These are phyloP conservation scores for Pythium periplocum DNA, from an alignment of 352 stramenopile species.

Conservation along the genomic window DNA sequence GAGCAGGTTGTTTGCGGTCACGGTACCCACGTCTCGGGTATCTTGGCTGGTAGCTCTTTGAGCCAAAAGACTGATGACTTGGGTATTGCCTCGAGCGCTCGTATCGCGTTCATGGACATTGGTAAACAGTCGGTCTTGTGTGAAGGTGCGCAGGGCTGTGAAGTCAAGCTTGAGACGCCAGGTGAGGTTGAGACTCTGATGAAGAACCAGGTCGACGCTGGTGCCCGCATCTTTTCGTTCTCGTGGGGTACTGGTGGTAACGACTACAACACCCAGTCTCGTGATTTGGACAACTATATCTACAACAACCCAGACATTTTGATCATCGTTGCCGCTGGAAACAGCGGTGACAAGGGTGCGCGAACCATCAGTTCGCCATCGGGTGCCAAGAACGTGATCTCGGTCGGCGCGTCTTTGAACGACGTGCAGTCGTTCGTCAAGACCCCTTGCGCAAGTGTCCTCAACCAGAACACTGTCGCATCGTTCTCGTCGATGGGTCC, in stretches of 20 bases:
- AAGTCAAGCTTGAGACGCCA: conserved; percentile 40
- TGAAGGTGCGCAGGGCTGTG: conserved; percentile 27
- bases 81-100: conserved; percentile 72
- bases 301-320: conserved; percentile 78
- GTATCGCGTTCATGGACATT: conserved; percentile 89
- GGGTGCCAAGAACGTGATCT: conserved; percentile 82
- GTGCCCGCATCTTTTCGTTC: conserved; percentile 63
- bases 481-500: conserved; percentile 69
- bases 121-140: conserved; percentile 44
- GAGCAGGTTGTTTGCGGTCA: conserved; percentile 67
- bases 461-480: conserved; percentile 63
- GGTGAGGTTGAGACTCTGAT: conserved; percentile 45
- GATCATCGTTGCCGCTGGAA: conserved; percentile 78
- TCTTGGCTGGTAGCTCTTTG: conserved; percentile 62
- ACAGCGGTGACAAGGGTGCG: conserved; percentile 63
- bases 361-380: conserved; percentile 60
- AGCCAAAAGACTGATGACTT: conserved; percentile 30
- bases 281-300: conserved; percentile 59
- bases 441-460: conserved; percentile 35
- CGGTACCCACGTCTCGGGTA: conserved; percentile 85
- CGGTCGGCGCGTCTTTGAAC: conserved; percentile 70
- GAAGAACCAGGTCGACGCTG: conserved; percentile 43
- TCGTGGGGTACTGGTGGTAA: conserved; percentile 61
- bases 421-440: conserved; percentile 39
- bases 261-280: conserved; percentile 56